Evolutionary conservation across 495 filamentous ascomycete genomes (phyloP).

Genomic region (Aspergillus panamensis): DNA sequence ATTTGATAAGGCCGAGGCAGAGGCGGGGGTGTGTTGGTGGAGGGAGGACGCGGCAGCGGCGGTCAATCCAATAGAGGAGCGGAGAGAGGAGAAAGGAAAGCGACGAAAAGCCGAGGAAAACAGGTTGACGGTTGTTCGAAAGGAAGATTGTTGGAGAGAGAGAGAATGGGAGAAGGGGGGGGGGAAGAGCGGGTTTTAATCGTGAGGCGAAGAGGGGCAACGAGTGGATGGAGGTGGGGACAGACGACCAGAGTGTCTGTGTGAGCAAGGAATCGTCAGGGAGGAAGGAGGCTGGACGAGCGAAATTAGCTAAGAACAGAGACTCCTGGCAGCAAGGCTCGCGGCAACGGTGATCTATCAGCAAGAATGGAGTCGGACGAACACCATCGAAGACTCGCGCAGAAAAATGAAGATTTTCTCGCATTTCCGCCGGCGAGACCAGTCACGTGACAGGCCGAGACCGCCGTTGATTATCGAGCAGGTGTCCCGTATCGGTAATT

Average conservation of each 20-base stretch:
- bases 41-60: slow-evolving; percentile 63
- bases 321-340: background rate
- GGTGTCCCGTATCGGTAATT: slow-evolving; percentile 1
- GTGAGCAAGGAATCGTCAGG: slow-evolving; percentile 4
- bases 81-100: slow-evolving; percentile 55
- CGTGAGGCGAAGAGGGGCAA: slow-evolving; percentile 22
- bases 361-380: slow-evolving; percentile 2
- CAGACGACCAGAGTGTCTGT: background rate
- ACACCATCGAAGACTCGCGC: background rate
- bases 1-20: slow-evolving; percentile 36
- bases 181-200: slow-evolving; percentile 17
- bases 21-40: slow-evolving; percentile 50
- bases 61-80: slow-evolving; percentile 56
- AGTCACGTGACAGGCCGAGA: slow-evolving; percentile 23
- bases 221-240: slow-evolving; percentile 15
- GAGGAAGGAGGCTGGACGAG: slow-evolving; percentile 18
- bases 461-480: slow-evolving; percentile 18
- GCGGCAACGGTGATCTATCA: background rate
- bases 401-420: slow-evolving; percentile 3
- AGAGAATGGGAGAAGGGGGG: slow-evolving; percentile 15
- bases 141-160: slow-evolving; percentile 4
- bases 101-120: slow-evolving; percentile 77
- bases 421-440: slow-evolving; percentile 9
- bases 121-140: slow-evolving; percentile 59
- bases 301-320: slow-evolving; percentile 21